Percentiles rank a stretch among this genome's conserved stretches.
phyloP scores from a whole-genome alignment of 164 flowering plant genomes.

The Vitis cinerea region DNA sequence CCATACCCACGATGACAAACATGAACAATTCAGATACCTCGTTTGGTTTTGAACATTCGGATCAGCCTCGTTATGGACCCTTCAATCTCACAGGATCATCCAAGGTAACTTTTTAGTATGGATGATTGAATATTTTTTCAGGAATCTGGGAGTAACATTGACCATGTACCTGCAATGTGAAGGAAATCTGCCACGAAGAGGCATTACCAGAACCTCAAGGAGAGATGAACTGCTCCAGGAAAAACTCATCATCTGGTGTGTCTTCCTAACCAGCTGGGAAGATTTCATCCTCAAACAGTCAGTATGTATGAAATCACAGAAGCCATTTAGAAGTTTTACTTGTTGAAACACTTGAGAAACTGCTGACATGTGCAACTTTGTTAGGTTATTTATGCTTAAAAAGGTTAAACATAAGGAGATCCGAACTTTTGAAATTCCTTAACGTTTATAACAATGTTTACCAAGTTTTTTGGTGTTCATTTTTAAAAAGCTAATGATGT shows the following conservation, averaged over 20 bases:
- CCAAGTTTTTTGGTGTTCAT: background rate
- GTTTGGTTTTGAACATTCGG: slow-evolving; percentile 24
- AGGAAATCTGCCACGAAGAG: slow-evolving; percentile 19
- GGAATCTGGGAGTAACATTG: background rate
- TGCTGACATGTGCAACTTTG: slow-evolving; percentile 6
- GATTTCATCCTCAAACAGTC: background rate
- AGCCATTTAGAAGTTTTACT: background rate
- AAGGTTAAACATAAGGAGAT: slow-evolving; percentile 2
- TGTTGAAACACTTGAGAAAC: slow-evolving; percentile 1
- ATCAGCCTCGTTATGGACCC: slow-evolving; percentile 28
- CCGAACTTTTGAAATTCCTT: slow-evolving; percentile 13
- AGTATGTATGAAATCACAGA: slow-evolving; percentile 1
- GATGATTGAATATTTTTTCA: background rate
- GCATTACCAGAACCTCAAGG: slow-evolving; percentile 7
- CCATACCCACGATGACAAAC: slow-evolving; percentile 22
- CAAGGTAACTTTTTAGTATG: slow-evolving; percentile 24
- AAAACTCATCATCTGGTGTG: slow-evolving; percentile 19
- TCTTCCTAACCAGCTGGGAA: slow-evolving; percentile 9
- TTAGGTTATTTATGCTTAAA: slow-evolving; percentile 7
- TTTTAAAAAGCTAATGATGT: background rate
- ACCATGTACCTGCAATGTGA: slow-evolving; percentile 5
- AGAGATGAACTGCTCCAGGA: slow-evolving; percentile 12
- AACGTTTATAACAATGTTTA: background rate
- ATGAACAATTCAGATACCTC: slow-evolving; percentile 23
- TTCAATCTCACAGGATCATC: slow-evolving; percentile 22